Evolutionary conservation across 2,329 filamentous ascomycete genomes (phyloP), one percentile per base, ranked within the genome.

Genomic region (Aotearoamyces nothofagi): DNA sequence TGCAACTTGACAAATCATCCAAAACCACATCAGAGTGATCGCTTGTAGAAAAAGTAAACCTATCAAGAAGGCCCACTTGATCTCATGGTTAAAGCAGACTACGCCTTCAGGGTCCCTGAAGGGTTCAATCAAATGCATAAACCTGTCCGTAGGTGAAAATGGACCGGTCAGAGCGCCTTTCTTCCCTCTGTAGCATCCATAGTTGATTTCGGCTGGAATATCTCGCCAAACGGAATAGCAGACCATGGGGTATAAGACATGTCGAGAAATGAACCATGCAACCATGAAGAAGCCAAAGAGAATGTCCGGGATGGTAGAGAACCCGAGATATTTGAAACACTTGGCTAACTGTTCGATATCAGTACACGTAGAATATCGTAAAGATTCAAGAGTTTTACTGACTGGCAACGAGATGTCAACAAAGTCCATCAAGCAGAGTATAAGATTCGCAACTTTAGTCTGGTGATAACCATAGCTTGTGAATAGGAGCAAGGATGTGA

Each of bases 391-490:
- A n/a, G n/a, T n/a, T n/a, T n/a, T 7, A 52, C 77, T 51, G 61
- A 93, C 82, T 24, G 87, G 79, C 22, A 98, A 65, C 35, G 93
- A 66, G 28, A 93, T 65, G 48, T 96, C 90, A 26, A 92, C 82
- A 29, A 92, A 65, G 47, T 98, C 90, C 84, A 96, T 94, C 39
- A 92, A 66, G 30, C 83, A 78, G 28, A 98, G 61, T 35, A 96
- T 83, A 26, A 92, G 66, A 46, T 86, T 90, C 31, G 83, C 87
- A 15, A 93, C 81, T 26, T 80, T 78, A 32, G 78, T 92, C 48
- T 83, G 75, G 47, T 87, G 76, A 51, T 92, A 93, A 40, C 74
- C 69, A 52, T 96, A 96, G 39, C 79, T 87, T 17, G 74, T 67
- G 33, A 74, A 73, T 39, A 98, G 74, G 24, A 98, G 70, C 4